Percentiles rank a stretch among this genome's conserved stretches.
Conservation (phyloP, 768 basidiomycete species). For the Pholiota conissans region DNA sequence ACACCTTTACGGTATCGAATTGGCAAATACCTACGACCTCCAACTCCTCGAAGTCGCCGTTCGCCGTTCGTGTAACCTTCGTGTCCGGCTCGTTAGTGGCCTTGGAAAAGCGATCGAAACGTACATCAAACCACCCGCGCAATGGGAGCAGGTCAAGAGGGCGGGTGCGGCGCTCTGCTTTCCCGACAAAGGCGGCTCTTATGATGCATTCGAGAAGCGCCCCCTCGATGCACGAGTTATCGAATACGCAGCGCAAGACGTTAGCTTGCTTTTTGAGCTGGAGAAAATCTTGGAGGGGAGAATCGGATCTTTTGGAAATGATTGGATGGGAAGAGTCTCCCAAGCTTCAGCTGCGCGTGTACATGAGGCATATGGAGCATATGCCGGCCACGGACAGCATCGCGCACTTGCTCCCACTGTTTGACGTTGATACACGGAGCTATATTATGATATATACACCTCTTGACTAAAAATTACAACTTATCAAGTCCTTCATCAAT, state of each 20-base stretch:
- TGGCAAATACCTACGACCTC: constrained; percentile 31
- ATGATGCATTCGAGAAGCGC: constrained; percentile 26
- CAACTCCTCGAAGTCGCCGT: constrained; percentile 33
- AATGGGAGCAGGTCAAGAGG: constrained; percentile 30
- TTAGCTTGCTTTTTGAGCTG: constrained; percentile 25
- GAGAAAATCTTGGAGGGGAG: constrained; percentile 13
- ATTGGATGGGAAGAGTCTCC: constrained; percentile 12
- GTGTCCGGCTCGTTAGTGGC: constrained; percentile 23
- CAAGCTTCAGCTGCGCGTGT: constrained; percentile 13
- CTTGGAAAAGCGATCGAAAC: constrained; percentile 22
- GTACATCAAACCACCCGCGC: constrained; percentile 22
- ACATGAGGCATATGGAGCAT: constrained; percentile 14
- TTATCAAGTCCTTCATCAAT: no score
- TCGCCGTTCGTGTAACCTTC: constrained; percentile 17
- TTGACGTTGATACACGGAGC: no score
- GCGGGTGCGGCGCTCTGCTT: constrained; percentile 28
- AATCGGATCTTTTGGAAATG: constrained; percentile 6
- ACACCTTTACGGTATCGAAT: constrained; percentile 25
- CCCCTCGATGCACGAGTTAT: constrained; percentile 24
- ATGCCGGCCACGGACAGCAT: constrained; percentile 11
- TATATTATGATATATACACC: no score
- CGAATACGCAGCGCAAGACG: no score
- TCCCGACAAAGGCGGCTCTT: constrained; percentile 28
- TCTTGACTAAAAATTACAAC: no score
- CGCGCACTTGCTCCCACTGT: constrained; percentile 15